Evolutionary conservation across 345 rosid genomes (phyloP).

Genomic region (Brassica cretica): DNA sequence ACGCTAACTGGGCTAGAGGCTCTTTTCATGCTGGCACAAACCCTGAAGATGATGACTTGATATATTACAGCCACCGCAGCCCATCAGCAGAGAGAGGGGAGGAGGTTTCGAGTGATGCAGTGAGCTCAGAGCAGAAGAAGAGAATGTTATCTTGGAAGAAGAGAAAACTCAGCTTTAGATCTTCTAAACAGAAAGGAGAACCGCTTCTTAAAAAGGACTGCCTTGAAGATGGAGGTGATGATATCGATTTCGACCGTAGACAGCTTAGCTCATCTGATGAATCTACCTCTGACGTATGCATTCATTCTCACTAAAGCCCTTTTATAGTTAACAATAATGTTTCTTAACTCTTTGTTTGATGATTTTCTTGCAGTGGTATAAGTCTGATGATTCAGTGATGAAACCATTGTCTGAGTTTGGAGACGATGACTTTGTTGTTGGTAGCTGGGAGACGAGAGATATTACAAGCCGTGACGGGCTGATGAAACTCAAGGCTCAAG

Average conservation of each 20-base stretch:
- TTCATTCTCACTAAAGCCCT: neutral
- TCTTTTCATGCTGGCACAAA: slow-evolving; percentile 54
- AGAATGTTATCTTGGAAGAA: slow-evolving; percentile 86
- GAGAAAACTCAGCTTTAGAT: slow-evolving; percentile 84
- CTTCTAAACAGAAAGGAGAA: slow-evolving; percentile 84
- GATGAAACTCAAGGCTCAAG: slow-evolving; percentile 73
- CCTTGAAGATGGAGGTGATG: slow-evolving; percentile 99
- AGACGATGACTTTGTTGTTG: slow-evolving; percentile 84
- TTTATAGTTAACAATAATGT: neutral
- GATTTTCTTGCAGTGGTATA: slow-evolving; percentile 58
- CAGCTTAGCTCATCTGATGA: slow-evolving; percentile 93
- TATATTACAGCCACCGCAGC: slow-evolving; percentile 77
- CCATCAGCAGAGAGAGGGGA: slow-evolving; percentile 54
- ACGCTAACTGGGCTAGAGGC: slow-evolving; percentile 75
- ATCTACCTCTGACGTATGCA: slow-evolving; percentile 36
- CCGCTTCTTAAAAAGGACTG: slow-evolving; percentile 87
- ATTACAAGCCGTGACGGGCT: slow-evolving; percentile 82
- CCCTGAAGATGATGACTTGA: slow-evolving; percentile 71
- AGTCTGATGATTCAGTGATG: slow-evolving; percentile 63
- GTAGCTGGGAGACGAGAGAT: slow-evolving; percentile 86
- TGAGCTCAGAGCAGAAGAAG: slow-evolving; percentile 61
- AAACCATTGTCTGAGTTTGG: slow-evolving; percentile 82
- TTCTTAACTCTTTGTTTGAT: neutral
- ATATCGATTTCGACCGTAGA: slow-evolving; percentile 92
- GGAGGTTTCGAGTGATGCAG: slow-evolving; percentile 47